Base-by-base conservation (phyloP, 805 yeast genomes). In the Komagataella ulmi region DNA sequence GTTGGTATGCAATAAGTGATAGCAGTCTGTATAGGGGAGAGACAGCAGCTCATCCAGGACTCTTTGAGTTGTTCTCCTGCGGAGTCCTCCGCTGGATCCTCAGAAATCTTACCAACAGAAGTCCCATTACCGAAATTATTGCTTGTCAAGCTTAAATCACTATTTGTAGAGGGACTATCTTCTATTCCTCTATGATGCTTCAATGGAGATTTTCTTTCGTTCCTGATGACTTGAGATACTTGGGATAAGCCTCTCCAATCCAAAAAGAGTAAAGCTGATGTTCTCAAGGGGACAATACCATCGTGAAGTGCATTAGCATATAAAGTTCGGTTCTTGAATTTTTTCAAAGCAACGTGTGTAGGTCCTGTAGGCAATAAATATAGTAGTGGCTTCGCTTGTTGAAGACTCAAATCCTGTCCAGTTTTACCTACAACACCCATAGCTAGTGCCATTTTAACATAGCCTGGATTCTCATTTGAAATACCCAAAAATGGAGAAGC, bases 261-360 rank as follows among this genome's bases (percentile, higher is more conserved):
- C 12, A 93, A 65, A 60, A 84, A 91, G 24, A 91, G 65, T 51
- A 91, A 68, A 0, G 97, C 88, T 0, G 96, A 81, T 0, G 99
- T 93, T 50, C 98, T 71, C 58, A 93, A 69, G 0, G 99, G 98
- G 1, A 93, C 99, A 51, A 93, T 89, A 2, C 99, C 99, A 67
- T 93, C 99, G 65, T 93, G 83, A 17, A 87, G 73, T 0, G 86
- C 83, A 66, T 93, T 93, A 0, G 98, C 97, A 65, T 93, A 93
- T 0, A 85, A 69, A 0, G 97, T 88, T 55, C 97, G 72, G 54
- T 84, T 69, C 46, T 72, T 63, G 66, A 93, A 91, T 53, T 67
- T 65, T 53, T 77, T 76, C 53, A 91, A 72, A 0, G 85, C 72
- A 43, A 66, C 67, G 54, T 83, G 81, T 0, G 91, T 83, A 2